A percentile compares a stretch with the other conserved stretches of the same genome.
phyloP scores from a whole-genome alignment of 305 asterid species.

The Stenogyne calaminthoides region DNA sequence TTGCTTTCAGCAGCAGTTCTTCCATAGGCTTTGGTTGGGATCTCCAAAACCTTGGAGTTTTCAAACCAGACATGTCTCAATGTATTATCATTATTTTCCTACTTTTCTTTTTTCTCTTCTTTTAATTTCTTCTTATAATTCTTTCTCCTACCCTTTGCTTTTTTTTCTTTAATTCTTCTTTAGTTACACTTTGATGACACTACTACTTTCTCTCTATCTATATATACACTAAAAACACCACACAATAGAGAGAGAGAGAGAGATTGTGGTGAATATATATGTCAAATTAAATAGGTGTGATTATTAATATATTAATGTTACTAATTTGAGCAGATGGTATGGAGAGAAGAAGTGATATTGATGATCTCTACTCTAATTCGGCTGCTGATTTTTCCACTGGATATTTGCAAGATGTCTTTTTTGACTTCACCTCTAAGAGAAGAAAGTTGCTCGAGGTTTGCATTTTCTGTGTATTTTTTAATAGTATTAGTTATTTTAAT shows the following conservation, averaged over 20 bases:
- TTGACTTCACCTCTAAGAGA: constrained; percentile 70
- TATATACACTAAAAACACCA: neutral
- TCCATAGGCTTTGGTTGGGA: constrained; percentile 41
- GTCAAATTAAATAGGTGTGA: too few species aligned
- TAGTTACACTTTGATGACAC: neutral
- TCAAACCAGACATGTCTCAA: constrained; percentile 60
- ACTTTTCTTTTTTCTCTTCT: neutral
- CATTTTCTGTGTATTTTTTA: too few species aligned
- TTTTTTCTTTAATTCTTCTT: neutral
- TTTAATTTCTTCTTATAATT: neutral
- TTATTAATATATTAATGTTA: neutral
- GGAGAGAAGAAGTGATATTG: constrained; percentile 38
- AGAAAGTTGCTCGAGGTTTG: constrained; percentile 42
- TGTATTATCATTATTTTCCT: constrained; percentile 23
- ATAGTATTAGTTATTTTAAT: too few species aligned
- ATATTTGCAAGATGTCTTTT: constrained; percentile 82
- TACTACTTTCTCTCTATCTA: neutral
- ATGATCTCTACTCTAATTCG: neutral
- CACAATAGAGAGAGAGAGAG: neutral
- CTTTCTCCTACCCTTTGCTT: neutral
- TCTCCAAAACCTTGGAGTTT: constrained; percentile 60
- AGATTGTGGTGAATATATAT: neutral
- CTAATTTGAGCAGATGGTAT: constrained; percentile 30
- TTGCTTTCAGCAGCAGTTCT: constrained; percentile 47
- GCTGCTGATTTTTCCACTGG: constrained; percentile 59